Evolutionary conservation across 306 rosid genomes (phyloP).

Genomic region (Rosa persica): DNA sequence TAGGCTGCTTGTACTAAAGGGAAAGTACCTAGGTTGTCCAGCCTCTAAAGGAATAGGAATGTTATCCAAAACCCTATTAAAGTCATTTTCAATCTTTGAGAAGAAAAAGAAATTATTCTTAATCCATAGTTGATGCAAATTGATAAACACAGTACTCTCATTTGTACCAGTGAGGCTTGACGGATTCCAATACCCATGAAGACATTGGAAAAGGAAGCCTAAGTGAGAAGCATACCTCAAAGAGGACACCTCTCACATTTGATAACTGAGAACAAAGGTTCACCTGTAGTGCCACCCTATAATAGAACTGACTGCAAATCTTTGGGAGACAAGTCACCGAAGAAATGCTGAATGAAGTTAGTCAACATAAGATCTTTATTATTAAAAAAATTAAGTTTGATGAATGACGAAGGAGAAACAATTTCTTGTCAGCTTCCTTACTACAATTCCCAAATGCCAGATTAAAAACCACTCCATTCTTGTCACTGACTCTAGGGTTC

Average conservation of each 20-base stretch:
- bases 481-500: constrained; percentile 85
- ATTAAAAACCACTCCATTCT: constrained; percentile 66
- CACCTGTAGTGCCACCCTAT: constrained; percentile 66
- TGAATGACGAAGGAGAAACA: constrained; percentile 37
- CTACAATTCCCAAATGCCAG: constrained; percentile 71
- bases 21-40: neutral
- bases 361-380: constrained; percentile 44
- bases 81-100: constrained; percentile 15
- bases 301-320: constrained; percentile 61
- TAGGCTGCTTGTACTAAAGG: neutral
- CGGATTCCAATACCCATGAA: constrained; percentile 40
- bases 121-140: constrained; percentile 19
- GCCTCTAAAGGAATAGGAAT: neutral
- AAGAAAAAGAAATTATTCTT: constrained; percentile 15
- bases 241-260: constrained; percentile 86
- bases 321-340: constrained; percentile 63
- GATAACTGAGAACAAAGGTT: constrained; percentile 56
- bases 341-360: constrained; percentile 43
- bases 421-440: constrained; percentile 55
- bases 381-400: constrained; percentile 37
- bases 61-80: too few relatives aligned
- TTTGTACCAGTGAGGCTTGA: constrained; percentile 36
- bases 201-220: constrained; percentile 53
- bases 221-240: constrained; percentile 92
- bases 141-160: constrained; percentile 27